Evolutionary conservation across 129 eudicot species (phyloP).

Genomic region (Deinandra increscens): DNA sequence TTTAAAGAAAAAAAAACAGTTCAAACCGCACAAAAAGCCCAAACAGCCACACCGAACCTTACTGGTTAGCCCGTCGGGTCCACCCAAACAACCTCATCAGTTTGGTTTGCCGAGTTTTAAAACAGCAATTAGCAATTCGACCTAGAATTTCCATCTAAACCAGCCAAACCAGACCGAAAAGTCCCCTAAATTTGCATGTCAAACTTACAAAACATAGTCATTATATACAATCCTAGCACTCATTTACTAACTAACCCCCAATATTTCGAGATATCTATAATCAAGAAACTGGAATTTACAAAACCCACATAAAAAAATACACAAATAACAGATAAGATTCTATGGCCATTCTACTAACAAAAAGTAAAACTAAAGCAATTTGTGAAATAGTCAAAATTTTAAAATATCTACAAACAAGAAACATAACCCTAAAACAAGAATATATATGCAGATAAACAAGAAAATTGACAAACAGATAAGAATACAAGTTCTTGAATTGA

Average conservation of each 20-base stretch:
- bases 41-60: background rate
- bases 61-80: too few species aligned
- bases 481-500: constrained; percentile 1
- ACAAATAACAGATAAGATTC: background rate
- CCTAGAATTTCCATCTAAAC: background rate
- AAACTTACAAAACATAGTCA: background rate
- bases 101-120: background rate
- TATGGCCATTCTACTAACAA: background rate
- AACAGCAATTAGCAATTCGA: background rate
- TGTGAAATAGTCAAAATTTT: background rate
- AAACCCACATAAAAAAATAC: background rate
- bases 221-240: background rate
- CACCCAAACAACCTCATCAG: background rate
- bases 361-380: background rate
- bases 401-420: constrained; percentile 12
- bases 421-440: background rate
- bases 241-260: background rate
- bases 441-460: constrained; percentile 11
- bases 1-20: background rate
- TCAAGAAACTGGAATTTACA: constrained; percentile 6
- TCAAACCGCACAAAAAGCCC: background rate
- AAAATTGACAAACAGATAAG: background rate
- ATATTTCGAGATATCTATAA: background rate
- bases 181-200: background rate
- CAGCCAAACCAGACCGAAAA: background rate